Evolutionary conservation across 2,329 filamentous ascomycete species (phyloP).

Genomic region (Pseudogymnoascus sp.): DNA sequence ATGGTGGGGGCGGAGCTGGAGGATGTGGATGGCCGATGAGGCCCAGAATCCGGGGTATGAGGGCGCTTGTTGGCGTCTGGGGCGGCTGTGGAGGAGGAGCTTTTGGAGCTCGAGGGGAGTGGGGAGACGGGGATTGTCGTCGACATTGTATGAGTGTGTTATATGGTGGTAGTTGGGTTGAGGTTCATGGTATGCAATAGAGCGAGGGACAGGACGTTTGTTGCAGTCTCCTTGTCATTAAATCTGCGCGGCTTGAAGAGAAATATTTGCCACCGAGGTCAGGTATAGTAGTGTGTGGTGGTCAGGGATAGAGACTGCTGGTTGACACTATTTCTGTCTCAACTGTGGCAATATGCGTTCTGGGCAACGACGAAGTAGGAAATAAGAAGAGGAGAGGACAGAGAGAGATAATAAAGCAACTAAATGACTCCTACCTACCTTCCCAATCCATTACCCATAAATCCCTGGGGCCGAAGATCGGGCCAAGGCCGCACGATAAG

Average conservation of each 20-base stretch:
- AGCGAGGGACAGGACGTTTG: neutral
- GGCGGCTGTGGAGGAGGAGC: neutral
- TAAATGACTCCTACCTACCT: neutral
- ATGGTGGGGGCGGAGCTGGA: neutral
- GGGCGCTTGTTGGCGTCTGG: neutral
- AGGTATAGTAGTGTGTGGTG: neutral
- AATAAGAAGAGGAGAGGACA: neutral
- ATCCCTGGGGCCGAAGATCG: neutral
- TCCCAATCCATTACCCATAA: neutral
- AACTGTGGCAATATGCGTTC: neutral
- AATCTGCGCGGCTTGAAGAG: neutral
- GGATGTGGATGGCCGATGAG: neutral
- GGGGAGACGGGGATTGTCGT: neutral
- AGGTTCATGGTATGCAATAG: neutral
- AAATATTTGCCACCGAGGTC: neutral
- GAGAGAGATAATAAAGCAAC: neutral
- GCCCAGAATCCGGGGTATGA: neutral
- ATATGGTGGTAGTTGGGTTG: neutral
- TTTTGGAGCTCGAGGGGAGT: neutral
- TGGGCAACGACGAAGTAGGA: neutral
- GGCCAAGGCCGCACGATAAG: slow-evolving; percentile 3
- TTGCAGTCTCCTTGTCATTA: neutral
- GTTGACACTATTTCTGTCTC: neutral
- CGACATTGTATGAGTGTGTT: neutral
- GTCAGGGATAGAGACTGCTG: neutral